These are phyloP conservation scores for Colletotrichum cereale DNA, from an alignment of 2,329 filamentous ascomycete species.

Conservation along the genomic window DNA sequence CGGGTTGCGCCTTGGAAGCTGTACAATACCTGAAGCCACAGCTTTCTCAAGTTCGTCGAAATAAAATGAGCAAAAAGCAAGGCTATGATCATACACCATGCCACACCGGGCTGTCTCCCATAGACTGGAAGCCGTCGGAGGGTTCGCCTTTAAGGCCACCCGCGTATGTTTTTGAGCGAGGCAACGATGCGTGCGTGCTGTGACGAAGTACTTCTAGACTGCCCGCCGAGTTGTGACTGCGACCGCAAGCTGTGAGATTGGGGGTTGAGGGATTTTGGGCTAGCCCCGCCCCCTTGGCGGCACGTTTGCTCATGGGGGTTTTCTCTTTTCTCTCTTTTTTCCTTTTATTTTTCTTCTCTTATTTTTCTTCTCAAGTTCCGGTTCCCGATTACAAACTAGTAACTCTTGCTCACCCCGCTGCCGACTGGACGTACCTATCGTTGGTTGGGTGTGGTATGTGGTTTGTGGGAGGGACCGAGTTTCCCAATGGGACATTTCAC, in stretches of 20 bases:
- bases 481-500: background rate
- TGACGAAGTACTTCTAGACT: background rate
- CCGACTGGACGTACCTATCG: background rate
- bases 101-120: background rate
- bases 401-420: background rate
- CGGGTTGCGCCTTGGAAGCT: conserved; percentile 18
- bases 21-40: conserved; percentile 26
- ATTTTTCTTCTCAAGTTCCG: background rate
- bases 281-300: background rate
- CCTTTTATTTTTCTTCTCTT: background rate
- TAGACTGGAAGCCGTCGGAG: background rate
- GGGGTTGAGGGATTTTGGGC: background rate
- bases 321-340: background rate
- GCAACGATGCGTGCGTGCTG: background rate
- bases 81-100: conserved; percentile 4
- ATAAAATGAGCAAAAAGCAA: conserved; percentile 23
- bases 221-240: too few species aligned
- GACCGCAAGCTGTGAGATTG: background rate
- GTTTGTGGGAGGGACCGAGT: background rate
- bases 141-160: background rate
- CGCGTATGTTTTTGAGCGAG: background rate
- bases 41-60: conserved; percentile 23
- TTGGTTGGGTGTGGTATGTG: background rate
- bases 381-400: background rate
- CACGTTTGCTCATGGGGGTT: background rate